These are phyloP conservation scores for Jatropha podagrica DNA, from an alignment of 441 rosid species.

Conservation along the genomic window DNA sequence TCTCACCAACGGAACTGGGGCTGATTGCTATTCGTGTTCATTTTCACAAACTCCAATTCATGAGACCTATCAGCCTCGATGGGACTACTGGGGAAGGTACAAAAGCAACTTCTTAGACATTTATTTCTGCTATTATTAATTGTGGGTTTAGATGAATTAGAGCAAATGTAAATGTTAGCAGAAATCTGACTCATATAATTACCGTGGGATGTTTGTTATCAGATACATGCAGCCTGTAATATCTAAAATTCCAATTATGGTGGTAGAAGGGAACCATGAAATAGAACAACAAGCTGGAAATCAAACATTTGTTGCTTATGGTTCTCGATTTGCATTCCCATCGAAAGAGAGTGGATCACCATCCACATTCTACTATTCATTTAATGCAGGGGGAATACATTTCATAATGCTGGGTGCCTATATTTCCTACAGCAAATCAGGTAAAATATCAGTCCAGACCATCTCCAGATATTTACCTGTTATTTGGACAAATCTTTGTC, in stretches of 20 bases:
- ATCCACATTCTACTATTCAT: conserved; percentile 76
- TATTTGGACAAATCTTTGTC: neutral
- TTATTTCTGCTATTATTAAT: no score
- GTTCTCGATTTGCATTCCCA: conserved; percentile 78
- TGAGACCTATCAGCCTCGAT: conserved; percentile 86
- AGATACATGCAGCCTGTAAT: conserved; percentile 71
- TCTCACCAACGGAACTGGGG: conserved; percentile 60
- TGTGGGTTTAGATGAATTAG: no score
- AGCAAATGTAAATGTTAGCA: neutral
- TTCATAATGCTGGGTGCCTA: conserved; percentile 77
- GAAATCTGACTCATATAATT: neutral
- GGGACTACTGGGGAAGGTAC: conserved; percentile 97
- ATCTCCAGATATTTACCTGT: neutral
- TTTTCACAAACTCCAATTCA: conserved; percentile 40
- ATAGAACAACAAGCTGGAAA: conserved; percentile 57
- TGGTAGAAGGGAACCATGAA: conserved; percentile 71
- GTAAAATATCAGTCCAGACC: conserved; percentile 26
- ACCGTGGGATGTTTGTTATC: conserved; percentile 16
- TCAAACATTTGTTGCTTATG: conserved; percentile 60
- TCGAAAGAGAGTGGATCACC: conserved; percentile 62
- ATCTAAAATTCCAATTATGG: conserved; percentile 64
- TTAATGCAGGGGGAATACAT: conserved; percentile 88
- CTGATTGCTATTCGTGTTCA: conserved; percentile 53
- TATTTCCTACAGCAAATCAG: conserved; percentile 49
- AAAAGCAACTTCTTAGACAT: neutral